Evolutionary conservation across 768 basidiomycete genomes (phyloP), one percentile per base, ranked within the genome.

Genomic region (Amanita rubescens): DNA sequence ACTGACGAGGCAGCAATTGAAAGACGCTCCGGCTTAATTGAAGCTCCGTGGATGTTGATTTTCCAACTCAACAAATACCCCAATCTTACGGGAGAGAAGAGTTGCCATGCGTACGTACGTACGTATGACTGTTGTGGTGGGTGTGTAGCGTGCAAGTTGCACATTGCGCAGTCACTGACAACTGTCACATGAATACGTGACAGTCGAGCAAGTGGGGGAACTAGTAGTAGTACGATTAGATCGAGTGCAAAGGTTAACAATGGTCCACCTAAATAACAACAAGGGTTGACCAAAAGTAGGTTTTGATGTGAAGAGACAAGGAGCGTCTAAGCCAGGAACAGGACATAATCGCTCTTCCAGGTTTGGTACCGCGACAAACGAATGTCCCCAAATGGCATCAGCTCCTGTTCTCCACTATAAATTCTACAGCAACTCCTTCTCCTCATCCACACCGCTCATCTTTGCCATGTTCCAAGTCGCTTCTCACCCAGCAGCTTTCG

Each of bases 391-490:
- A 69, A 57, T 44, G 71, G 71, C 49, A 63, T 53, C 22, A 33
- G 35, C 19, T 45, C 66, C 33, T 54, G 59, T 51, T 57, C 63
- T 61, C 61, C 51, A 19, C 41, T 55, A 51, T 55, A 54, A 53
- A 51, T 44, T 32, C 20, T 39, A 44, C 51, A 45, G 25, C 38
- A 38, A 50, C n/a, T n/a, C n/a, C n/a, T n/a, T n/a, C n/a, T n/a
- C 14, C 41, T 48, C 47, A 37, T 47, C 25, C 24, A 15, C 43
- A 52, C 42, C 27, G 48, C 56, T 51, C 20, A 41, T 25, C 49
- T 44, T 17, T 34, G 57, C 51, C 49, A 77, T 77, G 76, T 71
- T 77, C 71, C 75, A 76, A 65, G 73, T 78, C 60, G 70, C 75
- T 3, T 64, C 74, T 27, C 74, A 77, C 49, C 69, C 72, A 27